Evolutionary conservation across 2,329 filamentous ascomycete genomes (phyloP).

Genomic region (Cladosporium colombiae): DNA sequence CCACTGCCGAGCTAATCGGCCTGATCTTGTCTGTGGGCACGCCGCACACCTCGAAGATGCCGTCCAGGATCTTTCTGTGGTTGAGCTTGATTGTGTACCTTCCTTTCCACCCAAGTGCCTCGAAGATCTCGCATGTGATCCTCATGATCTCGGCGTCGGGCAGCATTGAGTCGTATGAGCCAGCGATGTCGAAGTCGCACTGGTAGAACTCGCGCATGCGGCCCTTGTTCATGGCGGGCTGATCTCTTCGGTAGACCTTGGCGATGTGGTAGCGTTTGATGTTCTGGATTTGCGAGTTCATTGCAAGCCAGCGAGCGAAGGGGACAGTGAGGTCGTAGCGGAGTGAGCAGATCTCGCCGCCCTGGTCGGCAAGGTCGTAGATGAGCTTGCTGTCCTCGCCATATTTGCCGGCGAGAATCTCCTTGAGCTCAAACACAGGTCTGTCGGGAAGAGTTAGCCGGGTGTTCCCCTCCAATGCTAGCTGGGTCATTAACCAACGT

Average conservation of each 20-base stretch:
- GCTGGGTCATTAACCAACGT: constrained; percentile 52
- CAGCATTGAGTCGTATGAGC: constrained; percentile 84
- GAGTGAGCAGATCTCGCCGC: constrained; percentile 80
- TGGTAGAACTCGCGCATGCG: constrained; percentile 97
- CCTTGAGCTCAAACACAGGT: constrained; percentile 80
- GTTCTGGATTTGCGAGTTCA: constrained; percentile 78
- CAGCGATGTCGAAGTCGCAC: constrained; percentile 95
- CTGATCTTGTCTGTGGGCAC: constrained; percentile 85
- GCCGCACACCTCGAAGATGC: constrained; percentile 86
- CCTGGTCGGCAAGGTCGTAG: constrained; percentile 85
- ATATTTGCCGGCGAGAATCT: constrained; percentile 86
- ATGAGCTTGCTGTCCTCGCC: constrained; percentile 91
- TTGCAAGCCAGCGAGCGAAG: constrained; percentile 88
- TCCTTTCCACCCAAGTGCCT: constrained; percentile 72
- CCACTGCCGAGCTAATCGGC: constrained; percentile 86
- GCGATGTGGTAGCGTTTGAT: constrained; percentile 96
- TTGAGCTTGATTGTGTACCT: constrained; percentile 90
- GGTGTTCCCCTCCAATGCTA: neutral
- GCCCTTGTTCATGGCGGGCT: constrained; percentile 85
- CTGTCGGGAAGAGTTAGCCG: constrained; percentile 31
- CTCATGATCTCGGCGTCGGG: constrained; percentile 87
- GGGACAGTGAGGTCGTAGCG: constrained; percentile 88
- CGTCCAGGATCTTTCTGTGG: constrained; percentile 90
- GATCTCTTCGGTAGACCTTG: constrained; percentile 82
- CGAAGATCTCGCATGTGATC: constrained; percentile 83